Percentiles rank a stretch among this genome's conserved stretches.
phyloP scores from a whole-genome alignment of 768 basidiomycete species.

The Ramaria rubella region DNA sequence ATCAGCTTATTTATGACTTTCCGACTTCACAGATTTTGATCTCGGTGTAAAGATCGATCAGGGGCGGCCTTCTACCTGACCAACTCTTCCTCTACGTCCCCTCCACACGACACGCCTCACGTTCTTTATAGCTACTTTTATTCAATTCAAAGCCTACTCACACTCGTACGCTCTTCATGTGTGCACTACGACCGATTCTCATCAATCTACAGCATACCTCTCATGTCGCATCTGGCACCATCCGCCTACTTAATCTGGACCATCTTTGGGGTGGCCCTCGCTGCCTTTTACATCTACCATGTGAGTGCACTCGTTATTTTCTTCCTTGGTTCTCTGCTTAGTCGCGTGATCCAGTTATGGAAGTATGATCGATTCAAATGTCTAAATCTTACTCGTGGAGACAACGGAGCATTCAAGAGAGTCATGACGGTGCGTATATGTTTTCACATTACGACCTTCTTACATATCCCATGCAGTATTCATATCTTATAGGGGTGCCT shows the following conservation, averaged over 20 bases:
- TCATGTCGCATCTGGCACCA: slow-evolving; percentile 61
- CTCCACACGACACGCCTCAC: too few species aligned
- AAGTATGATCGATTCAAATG: slow-evolving; percentile 76
- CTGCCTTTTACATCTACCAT: slow-evolving; percentile 44
- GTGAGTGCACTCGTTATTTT: neutral
- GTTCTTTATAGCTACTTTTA: too few species aligned
- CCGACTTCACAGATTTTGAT: too few species aligned
- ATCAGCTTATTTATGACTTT: too few species aligned
- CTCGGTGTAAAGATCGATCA: too few species aligned
- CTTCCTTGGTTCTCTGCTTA: slow-evolving; percentile 23
- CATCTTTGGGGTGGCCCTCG: slow-evolving; percentile 46
- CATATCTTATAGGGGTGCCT: slow-evolving; percentile 61
- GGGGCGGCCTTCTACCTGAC: too few species aligned
- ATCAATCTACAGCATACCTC: too few species aligned
- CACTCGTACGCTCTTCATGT: too few species aligned
- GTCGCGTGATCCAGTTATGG: slow-evolving; percentile 48
- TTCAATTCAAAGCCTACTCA: too few species aligned
- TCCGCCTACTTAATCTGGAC: slow-evolving; percentile 60
- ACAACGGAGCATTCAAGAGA: slow-evolving; percentile 69
- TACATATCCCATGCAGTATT: slow-evolving; percentile 42
- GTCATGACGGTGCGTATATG: slow-evolving; percentile 66
- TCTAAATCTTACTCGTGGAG: slow-evolving; percentile 40
- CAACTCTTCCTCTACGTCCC: too few species aligned
- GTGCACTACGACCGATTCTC: too few species aligned
- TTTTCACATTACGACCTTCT: neutral